Conservation (phyloP, 768 basidiomycete species). For the Mycena latifolia region DNA sequence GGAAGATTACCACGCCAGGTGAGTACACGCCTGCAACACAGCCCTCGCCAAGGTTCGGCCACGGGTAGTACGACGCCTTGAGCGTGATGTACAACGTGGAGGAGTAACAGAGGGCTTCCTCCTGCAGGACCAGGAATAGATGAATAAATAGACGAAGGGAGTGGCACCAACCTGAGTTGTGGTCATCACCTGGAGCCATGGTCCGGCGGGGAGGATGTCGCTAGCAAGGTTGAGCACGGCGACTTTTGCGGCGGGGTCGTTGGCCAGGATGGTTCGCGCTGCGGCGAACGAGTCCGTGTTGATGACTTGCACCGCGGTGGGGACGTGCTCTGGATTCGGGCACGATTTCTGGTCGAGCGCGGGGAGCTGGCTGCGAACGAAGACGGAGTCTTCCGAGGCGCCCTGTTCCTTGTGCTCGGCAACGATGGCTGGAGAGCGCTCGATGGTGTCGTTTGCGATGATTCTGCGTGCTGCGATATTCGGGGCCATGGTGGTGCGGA, state of each 20-base stretch:
- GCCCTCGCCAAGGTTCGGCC: conserved; percentile 58
- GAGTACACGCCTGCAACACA: conserved; percentile 57
- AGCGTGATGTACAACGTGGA: conserved; percentile 59
- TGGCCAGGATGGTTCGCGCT: conserved; percentile 48
- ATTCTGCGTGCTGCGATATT: not conserved
- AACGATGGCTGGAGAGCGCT: conserved; percentile 40
- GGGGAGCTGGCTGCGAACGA: conserved; percentile 44
- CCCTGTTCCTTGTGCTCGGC: conserved; percentile 43
- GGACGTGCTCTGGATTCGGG: conserved; percentile 32
- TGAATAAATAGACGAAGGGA: too few relatives aligned
- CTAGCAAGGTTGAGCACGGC: conserved; percentile 57
- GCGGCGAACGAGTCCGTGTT: conserved; percentile 54
- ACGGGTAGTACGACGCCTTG: conserved; percentile 56
- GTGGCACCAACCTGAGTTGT: conserved; percentile 43
- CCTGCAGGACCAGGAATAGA: too few relatives aligned
- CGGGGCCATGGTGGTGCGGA: conserved; percentile 20
- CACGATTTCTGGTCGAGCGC: conserved; percentile 36
- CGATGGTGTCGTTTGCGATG: conserved; percentile 27
- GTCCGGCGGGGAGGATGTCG: conserved; percentile 42
- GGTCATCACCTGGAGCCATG: conserved; percentile 21
- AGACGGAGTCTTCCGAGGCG: conserved; percentile 46
- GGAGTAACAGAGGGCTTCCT: conserved; percentile 63
- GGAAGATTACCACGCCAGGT: conserved; percentile 61
- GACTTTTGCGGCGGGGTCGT: conserved; percentile 43
- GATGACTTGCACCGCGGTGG: conserved; percentile 42